Evolutionary conservation across 306 rosid genomes (phyloP), one percentile per base, ranked within the genome.

Genomic region (apple (Malus domestica)): DNA sequence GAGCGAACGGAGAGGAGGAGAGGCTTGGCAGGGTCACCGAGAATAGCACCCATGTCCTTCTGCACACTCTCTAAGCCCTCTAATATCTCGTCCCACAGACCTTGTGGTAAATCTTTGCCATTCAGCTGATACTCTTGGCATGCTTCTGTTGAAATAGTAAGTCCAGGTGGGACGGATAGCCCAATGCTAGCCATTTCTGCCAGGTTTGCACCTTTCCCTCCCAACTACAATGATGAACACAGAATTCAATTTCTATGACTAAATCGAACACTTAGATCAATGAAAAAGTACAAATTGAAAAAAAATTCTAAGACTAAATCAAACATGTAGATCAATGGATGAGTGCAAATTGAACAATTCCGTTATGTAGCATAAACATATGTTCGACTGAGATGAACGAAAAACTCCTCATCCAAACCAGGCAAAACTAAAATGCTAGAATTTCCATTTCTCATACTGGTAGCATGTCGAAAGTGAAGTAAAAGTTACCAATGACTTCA

Each of bases 101-200:
- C 86, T 67, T 80, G 73, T 8, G 93, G 91, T 58, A 95, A 69
- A 58, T 85, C 82, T 79, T 84, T 90, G 63, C 88, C 93, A 78
- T 78, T 86, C 14, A 77, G 81, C 80, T 92, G 97, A 77, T 95
- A 95, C 80, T 92, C 99, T 85, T 92, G 97, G 77, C 99, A 95
- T 59, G 97, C 97, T 81, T 92, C 97, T 25, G 99, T 92, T 80
- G 99, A 95, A 71, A 95, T 87, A 65, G 99, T 95, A n/a, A 95
- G 93, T 67, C 99, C 97, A 61, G 97, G 92, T 0, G 97, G 99
- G 70, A 95, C 97, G 2, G 93, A 92, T 52, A 95, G 84, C 18
- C 97, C 97, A 35, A 95, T 92, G 84, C 86, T 90, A 60, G 99
- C 93, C 99, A 95, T 95, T 85, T 95, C 99, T 74, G 97, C 99